Evolutionary conservation across 768 basidiomycete genomes (phyloP), one percentile per base, ranked within the genome.

Genomic region (Pleurotus pulmonarius): DNA sequence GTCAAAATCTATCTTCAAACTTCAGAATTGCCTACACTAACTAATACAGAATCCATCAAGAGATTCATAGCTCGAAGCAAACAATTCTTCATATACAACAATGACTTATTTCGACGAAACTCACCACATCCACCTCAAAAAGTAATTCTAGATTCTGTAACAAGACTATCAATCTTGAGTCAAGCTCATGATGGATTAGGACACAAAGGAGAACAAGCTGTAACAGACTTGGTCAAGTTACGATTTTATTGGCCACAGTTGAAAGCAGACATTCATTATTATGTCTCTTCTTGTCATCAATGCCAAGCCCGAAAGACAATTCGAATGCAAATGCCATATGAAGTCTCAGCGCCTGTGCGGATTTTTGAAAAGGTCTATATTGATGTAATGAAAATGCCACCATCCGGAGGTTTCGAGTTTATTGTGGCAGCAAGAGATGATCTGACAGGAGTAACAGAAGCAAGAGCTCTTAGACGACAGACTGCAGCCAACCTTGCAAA

Each of bases 371-470:
- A 62, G 11, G 58, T 65, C 1, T 64, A 64, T 37, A 55, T 67
- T 8, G 69, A 72, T 56, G 63, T 67, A 0, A 67, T 71, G 63
- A 18, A 55, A 44, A 69, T 72, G 69, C 65, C 67, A 46, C 58
- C 44, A 13, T 41, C 58, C 2, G 22, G 46, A 46, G 59, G 61
- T 38, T 64, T 48, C 15, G 48, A 18, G 0, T 69, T 58, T 16
- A 66, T 75, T 2, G 63, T 68, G 0, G 60, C 64, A 22, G 65
- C 64, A 0, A 46, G 59, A 34, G 69, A 73, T 63, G 71, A 72
- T 49, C 41, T 74, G 0, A 64, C 70, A 2, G 57, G 63, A 46
- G 60, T 56, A 5, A 56, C 60, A 39, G 69, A 73, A 62, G 70
- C 64, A 15, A 46, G 66, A 46, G 62, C 69, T 0, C 16, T 74